phyloP scores from a whole-genome alignment of 495 filamentous ascomycete species.

The Penicillium mononematosum region DNA sequence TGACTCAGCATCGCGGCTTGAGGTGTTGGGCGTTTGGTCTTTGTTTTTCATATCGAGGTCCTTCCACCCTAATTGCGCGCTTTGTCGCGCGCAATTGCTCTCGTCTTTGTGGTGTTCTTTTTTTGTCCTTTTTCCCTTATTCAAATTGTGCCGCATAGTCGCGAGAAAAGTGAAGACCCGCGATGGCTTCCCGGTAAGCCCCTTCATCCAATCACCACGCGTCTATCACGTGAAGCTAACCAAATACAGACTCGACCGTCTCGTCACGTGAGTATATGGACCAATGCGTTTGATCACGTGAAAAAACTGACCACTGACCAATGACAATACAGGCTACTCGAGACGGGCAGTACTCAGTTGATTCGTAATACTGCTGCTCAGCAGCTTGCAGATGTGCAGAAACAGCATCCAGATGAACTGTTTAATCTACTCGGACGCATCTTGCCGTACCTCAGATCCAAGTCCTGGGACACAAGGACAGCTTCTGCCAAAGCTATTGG shows the following conservation, averaged over 20 bases:
- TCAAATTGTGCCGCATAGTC: constrained; percentile 28
- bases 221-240: constrained; percentile 42
- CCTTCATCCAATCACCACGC: constrained; percentile 30
- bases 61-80: constrained; percentile 12
- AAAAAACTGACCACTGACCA: constrained; percentile 27
- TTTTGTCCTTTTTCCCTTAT: constrained; percentile 17
- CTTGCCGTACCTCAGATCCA: constrained; percentile 85
- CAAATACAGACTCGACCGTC: constrained; percentile 70
- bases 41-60: constrained; percentile 16
- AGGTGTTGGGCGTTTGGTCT: constrained; percentile 25
- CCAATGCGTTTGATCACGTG: constrained; percentile 1
- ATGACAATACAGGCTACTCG: constrained; percentile 66
- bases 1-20: constrained; percentile 25
- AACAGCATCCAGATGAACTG: constrained; percentile 92
- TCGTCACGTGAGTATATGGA: constrained; percentile 77
- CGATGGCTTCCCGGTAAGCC: constrained; percentile 57
- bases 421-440: constrained; percentile 97
- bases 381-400: constrained; percentile 95
- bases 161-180: constrained; percentile 34
- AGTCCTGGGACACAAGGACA: constrained; percentile 91
- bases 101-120: constrained; percentile 12
- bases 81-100: constrained; percentile 17
- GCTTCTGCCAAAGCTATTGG: constrained; percentile 91
- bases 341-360: constrained; percentile 90
- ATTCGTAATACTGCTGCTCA: constrained; percentile 96